Percentiles rank a stretch among this genome's conserved stretches.
Conservation (phyloP, 139 green algal genomes). For the Chloropicon primus region DNA sequence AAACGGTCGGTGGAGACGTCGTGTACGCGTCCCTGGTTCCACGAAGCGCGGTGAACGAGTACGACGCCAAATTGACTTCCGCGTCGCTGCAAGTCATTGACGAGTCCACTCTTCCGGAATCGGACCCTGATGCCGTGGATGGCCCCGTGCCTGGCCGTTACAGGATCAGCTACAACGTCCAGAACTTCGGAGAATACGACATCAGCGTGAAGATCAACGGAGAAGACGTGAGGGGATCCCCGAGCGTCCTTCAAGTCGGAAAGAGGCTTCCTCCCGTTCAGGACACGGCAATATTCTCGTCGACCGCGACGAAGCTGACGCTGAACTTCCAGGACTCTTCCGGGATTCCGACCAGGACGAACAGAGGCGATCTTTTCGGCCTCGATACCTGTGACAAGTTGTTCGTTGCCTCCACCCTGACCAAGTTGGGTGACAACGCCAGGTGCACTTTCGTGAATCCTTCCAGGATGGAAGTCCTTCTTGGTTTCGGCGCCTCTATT, state of each 20-base stretch:
- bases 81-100: background rate
- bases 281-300: background rate
- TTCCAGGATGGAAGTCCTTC: background rate
- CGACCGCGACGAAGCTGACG: slow-evolving; percentile 3
- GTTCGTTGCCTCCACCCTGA: background rate
- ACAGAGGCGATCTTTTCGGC: slow-evolving; percentile 8
- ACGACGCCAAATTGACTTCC: slow-evolving; percentile 1
- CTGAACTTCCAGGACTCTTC: slow-evolving; percentile 9
- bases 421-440: slow-evolving; percentile 1
- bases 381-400: slow-evolving; percentile 7
- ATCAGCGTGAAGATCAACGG: slow-evolving; percentile 9
- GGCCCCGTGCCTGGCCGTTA: slow-evolving; percentile 1
- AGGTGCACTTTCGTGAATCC: slow-evolving; percentile 10
- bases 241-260: slow-evolving; percentile 1
- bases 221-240: slow-evolving; percentile 9
- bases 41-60: background rate
- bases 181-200: slow-evolving; percentile 8
- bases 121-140: background rate
- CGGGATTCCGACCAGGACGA: background rate
- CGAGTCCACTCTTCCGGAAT: background rate
- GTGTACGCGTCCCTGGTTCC: background rate
- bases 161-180: slow-evolving; percentile 8
- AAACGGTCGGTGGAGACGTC: slow-evolving; percentile 2
- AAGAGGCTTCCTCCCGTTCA: slow-evolving; percentile 3
- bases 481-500: slow-evolving; percentile 9